Percentiles rank a stretch among this genome's conserved stretches.
Conservation (phyloP, 2,329 filamentous ascomycete species). For the Fusarium sp. region DNA sequence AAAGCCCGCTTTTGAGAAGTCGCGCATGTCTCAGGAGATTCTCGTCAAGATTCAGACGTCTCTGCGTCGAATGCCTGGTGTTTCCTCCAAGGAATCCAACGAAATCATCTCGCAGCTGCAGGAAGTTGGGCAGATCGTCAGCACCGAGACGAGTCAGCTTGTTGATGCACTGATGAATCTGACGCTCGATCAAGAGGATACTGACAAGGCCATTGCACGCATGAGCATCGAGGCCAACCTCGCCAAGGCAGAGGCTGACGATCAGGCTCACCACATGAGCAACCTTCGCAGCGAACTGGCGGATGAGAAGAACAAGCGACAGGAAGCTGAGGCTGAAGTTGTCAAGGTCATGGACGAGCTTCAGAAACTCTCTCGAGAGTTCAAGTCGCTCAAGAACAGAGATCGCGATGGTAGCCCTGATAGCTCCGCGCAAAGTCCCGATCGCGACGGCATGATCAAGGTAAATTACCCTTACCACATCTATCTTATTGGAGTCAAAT, state of each 20-base stretch:
- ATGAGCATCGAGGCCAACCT: constrained; percentile 57
- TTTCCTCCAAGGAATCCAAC: constrained; percentile 52
- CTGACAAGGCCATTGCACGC: constrained; percentile 55
- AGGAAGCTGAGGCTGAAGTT: constrained; percentile 48
- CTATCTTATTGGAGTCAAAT: not conserved
- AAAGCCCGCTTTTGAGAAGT: constrained; percentile 54
- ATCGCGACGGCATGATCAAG: constrained; percentile 50
- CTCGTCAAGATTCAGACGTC: constrained; percentile 56
- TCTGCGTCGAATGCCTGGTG: constrained; percentile 57
- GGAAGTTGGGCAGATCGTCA: constrained; percentile 56
- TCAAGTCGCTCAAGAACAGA: constrained; percentile 50
- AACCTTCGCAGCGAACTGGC: constrained; percentile 51
- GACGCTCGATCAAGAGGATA: constrained; percentile 56
- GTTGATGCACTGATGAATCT: constrained; percentile 56
- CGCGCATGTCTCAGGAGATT: constrained; percentile 53
- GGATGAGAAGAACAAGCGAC: constrained; percentile 51
- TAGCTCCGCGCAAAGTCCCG: constrained; percentile 36
- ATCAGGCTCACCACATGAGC: constrained; percentile 52
- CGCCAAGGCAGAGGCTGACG: constrained; percentile 52
- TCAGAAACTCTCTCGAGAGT: constrained; percentile 47
- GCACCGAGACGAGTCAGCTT: constrained; percentile 56
- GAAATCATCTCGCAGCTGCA: constrained; percentile 54
- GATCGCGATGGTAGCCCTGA: constrained; percentile 31
- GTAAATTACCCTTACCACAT: constrained; percentile 33
- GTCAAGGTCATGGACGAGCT: constrained; percentile 49